Percentiles rank a stretch among this genome's conserved stretches.
phyloP scores from a whole-genome alignment of 2,329 filamentous ascomycete species.

The Alternaria brassicicola region DNA sequence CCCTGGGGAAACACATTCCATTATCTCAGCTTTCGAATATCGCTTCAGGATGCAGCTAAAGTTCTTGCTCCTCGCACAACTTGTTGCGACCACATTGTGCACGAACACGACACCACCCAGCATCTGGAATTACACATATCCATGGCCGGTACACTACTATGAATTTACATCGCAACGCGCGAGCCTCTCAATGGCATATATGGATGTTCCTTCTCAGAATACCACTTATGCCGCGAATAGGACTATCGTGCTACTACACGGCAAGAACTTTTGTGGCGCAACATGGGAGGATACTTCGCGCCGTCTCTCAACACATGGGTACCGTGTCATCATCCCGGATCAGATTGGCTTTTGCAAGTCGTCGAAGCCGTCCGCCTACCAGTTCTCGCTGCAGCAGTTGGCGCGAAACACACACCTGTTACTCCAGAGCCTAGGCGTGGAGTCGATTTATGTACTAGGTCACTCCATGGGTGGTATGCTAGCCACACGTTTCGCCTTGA shows the following conservation, averaged over 20 bases:
- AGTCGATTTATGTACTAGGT: constrained; percentile 57
- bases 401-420: constrained; percentile 59
- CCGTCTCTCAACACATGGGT: constrained; percentile 52
- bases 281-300: constrained; percentile 60
- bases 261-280: constrained; percentile 63
- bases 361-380: constrained; percentile 58
- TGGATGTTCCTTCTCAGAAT: constrained; percentile 55
- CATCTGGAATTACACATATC: constrained; percentile 54
- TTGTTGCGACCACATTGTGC: constrained; percentile 11
- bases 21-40: not conserved
- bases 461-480: constrained; percentile 65
- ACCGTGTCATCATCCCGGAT: constrained; percentile 61
- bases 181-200: constrained; percentile 62
- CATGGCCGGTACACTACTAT: constrained; percentile 57
- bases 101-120: constrained; percentile 20
- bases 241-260: constrained; percentile 59
- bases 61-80: constrained; percentile 2
- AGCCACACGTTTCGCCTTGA: constrained; percentile 58
- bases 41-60: constrained; percentile 11
- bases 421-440: constrained; percentile 53
- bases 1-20: not conserved
- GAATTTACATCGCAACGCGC: constrained; percentile 56
- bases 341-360: constrained; percentile 66
- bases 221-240: constrained; percentile 44
- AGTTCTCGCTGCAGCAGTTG: constrained; percentile 60